A percentile compares a stretch with the other conserved stretches of the same genome.
These are phyloP conservation scores for Lunasporangiospora selenospora DNA, from an alignment of 192 early-diverging fungal species.

Conservation along the genomic window DNA sequence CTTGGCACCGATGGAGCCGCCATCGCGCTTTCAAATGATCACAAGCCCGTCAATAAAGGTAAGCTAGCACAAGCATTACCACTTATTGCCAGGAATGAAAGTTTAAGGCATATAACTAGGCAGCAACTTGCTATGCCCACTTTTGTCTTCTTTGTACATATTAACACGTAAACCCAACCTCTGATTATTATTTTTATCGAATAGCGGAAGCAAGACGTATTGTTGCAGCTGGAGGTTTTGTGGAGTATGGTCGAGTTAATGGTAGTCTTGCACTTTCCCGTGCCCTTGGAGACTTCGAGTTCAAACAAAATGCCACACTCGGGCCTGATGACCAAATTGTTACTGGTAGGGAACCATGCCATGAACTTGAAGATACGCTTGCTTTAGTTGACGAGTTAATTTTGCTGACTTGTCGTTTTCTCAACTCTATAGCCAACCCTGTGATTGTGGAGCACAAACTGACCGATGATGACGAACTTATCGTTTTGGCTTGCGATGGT, in stretches of 20 bases:
- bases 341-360: too few relatives aligned
- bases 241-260: conserved; percentile 98
- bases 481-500: conserved; percentile 98
- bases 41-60: conserved; percentile 90
- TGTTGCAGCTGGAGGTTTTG: conserved; percentile 90
- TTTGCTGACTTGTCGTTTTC: too few relatives aligned
- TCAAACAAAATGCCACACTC: conserved; percentile 86
- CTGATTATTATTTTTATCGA: neutral
- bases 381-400: too few relatives aligned
- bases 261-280: conserved; percentile 96
- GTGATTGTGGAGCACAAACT: conserved; percentile 76
- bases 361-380: too few relatives aligned
- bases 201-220: conserved; percentile 85
- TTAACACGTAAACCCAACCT: too few relatives aligned
- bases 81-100: neutral
- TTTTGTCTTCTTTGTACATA: neutral
- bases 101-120: neutral
- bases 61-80: neutral
- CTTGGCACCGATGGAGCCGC: conserved; percentile 78
- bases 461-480: conserved; percentile 82
- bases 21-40: conserved; percentile 84
- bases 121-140: neutral
- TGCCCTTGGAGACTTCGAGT: conserved; percentile 98
- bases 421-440: conserved; percentile 66
- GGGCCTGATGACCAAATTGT: conserved; percentile 91